phyloP scores from a whole-genome alignment of 73 alveolate genomes.

The Symbiodinium pilosum region DNA sequence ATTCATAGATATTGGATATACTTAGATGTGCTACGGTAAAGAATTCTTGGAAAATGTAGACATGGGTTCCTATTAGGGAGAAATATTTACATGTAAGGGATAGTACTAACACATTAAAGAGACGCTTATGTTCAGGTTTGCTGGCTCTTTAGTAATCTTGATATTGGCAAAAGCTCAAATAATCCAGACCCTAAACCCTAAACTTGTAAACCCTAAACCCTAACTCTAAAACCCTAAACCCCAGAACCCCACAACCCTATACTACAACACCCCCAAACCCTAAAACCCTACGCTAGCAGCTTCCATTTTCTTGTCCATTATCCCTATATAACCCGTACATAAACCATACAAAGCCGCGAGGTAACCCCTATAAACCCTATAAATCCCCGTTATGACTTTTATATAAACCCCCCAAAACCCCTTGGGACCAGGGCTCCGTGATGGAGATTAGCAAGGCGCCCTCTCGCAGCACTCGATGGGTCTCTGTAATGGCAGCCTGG shows the following conservation, averaged over 20 bases:
- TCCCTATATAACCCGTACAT: not conserved
- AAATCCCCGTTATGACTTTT: not conserved
- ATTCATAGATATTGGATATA: too few species aligned
- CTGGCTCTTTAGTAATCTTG: too few species aligned
- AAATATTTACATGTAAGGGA: too few species aligned
- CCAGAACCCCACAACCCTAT: not conserved
- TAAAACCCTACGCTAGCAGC: not conserved
- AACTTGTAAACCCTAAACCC: not conserved
- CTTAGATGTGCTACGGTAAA: too few species aligned
- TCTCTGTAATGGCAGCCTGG: constrained; percentile 27
- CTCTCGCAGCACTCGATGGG: constrained; percentile 25
- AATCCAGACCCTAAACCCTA: not conserved
- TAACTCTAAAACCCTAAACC: not conserved
- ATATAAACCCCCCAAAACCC: not conserved
- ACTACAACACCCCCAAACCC: not conserved
- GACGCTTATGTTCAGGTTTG: too few species aligned
- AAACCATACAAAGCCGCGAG: not conserved
- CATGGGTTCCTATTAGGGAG: too few species aligned
- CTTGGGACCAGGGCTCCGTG: not conserved
- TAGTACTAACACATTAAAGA: too few species aligned
- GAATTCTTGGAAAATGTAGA: too few species aligned
- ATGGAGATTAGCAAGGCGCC: constrained; percentile 27
- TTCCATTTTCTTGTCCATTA: not conserved
- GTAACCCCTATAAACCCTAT: too few species aligned
- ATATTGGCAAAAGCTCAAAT: too few species aligned